Conservation (phyloP, 495 filamentous ascomycete species). For the Penicillium desertorum region DNA sequence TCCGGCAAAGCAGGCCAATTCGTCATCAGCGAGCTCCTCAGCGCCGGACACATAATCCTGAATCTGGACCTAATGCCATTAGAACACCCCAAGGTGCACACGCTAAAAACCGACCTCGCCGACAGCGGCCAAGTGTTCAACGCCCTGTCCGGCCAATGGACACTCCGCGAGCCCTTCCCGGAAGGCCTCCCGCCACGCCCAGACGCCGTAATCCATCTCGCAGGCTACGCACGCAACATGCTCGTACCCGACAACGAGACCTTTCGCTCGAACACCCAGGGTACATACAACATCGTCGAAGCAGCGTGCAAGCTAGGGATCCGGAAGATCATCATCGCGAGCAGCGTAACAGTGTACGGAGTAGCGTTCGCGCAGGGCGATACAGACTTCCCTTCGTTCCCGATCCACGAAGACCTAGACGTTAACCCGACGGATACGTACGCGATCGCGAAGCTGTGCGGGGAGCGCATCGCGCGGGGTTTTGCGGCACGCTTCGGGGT, state of each 20-base stretch:
- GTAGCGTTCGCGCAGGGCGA: constrained; percentile 58
- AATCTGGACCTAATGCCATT: constrained; percentile 47
- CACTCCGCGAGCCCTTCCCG: constrained; percentile 45
- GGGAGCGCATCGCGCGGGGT: constrained; percentile 52
- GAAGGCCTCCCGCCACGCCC: constrained; percentile 40
- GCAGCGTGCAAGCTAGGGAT: constrained; percentile 59
- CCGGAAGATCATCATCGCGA: constrained; percentile 57
- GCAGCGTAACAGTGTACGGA: constrained; percentile 55
- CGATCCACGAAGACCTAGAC: constrained; percentile 54
- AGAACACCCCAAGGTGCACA: constrained; percentile 36
- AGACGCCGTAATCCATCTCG: constrained; percentile 60
- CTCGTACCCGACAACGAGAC: constrained; percentile 57
- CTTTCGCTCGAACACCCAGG: constrained; percentile 51
- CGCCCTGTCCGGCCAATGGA: constrained; percentile 55
- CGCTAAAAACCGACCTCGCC: constrained; percentile 55
- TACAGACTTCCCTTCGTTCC: constrained; percentile 49
- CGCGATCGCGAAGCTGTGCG: constrained; percentile 56
- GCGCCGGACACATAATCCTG: constrained; percentile 50
- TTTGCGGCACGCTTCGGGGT: constrained; percentile 52
- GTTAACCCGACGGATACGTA: constrained; percentile 55
- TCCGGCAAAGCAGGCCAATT: constrained; percentile 55
- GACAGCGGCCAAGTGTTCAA: constrained; percentile 57
- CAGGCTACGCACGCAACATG: constrained; percentile 60
- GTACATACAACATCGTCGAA: constrained; percentile 59
- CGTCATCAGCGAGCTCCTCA: constrained; percentile 49